These are phyloP conservation scores for Dactylellina drechsleri DNA, from an alignment of 2,329 filamentous ascomycete species.

Conservation along the genomic window DNA sequence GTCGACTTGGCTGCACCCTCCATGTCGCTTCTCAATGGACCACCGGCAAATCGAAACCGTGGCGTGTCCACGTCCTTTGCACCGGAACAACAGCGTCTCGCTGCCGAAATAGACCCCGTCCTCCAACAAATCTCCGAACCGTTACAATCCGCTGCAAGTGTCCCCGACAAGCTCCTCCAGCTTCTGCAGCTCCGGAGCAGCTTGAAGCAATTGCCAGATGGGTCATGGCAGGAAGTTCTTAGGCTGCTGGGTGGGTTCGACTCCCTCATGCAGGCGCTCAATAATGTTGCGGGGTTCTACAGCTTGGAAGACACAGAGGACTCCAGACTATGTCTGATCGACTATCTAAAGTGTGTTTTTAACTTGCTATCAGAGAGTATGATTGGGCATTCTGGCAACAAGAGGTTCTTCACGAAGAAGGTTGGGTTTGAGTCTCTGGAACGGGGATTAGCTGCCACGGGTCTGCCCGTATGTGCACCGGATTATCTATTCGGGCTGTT, in stretches of 20 bases:
- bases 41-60: conserved; percentile 35
- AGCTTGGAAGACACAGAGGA: conserved; percentile 68
- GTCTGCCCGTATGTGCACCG: conserved; percentile 72
- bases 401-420: conserved; percentile 85
- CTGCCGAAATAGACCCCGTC: conserved; percentile 61
- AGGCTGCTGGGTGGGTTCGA: conserved; percentile 83
- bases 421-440: conserved; percentile 81
- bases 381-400: conserved; percentile 82
- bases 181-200: conserved; percentile 73
- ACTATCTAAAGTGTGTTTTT: conserved; percentile 76
- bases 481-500: conserved; percentile 87
- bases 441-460: conserved; percentile 75
- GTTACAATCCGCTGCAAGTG: conserved; percentile 59
- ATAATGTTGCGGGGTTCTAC: conserved; percentile 77
- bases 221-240: conserved; percentile 78
- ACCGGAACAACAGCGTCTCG: conserved; percentile 59
- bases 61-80: conserved; percentile 56
- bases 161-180: conserved; percentile 61
- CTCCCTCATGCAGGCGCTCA: conserved; percentile 74
- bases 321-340: conserved; percentile 74
- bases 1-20: conserved; percentile 22
- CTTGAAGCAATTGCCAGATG: conserved; percentile 68
- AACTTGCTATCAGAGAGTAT: conserved; percentile 79
- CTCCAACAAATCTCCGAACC: conserved; percentile 61
- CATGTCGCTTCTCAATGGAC: conserved; percentile 52